Conservation (phyloP, 108 stramenopile genomes). For the Parietichytrium sp. region DNA sequence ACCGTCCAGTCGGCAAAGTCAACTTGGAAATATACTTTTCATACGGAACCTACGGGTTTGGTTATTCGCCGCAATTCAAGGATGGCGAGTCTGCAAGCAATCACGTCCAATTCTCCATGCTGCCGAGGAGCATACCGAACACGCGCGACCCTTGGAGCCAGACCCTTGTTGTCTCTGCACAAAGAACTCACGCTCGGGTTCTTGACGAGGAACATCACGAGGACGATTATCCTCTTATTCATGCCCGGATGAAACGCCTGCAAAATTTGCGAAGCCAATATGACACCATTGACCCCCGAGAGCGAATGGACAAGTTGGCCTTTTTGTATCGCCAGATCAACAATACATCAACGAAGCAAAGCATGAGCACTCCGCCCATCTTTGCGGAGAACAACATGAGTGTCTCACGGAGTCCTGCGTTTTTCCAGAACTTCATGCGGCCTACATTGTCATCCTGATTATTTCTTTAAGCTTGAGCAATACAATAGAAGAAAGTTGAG, state of each 20-base stretch:
- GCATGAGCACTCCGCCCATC: not conserved
- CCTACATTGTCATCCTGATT: too few species aligned
- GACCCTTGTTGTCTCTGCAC: not conserved
- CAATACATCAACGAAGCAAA: not conserved
- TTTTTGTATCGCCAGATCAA: slow-evolving; percentile 3
- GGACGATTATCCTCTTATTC: not conserved
- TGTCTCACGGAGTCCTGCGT: not conserved
- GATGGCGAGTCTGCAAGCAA: not conserved
- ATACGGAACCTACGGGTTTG: not conserved
- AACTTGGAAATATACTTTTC: slow-evolving; percentile 13
- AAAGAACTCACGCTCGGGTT: not conserved
- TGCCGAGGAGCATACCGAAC: slow-evolving; percentile 6
- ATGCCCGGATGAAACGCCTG: slow-evolving; percentile 28
- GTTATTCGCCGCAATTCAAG: slow-evolving; percentile 4
- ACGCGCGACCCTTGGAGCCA: slow-evolving; percentile 12
- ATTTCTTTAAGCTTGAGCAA: too few species aligned
- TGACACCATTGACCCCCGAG: not conserved
- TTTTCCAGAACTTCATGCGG: slow-evolving; percentile 11
- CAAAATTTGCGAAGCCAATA: not conserved
- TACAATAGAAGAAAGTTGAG: too few species aligned
- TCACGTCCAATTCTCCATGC: not conserved
- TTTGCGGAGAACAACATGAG: not conserved
- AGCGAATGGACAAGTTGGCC: not conserved
- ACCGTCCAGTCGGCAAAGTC: not conserved
- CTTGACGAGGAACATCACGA: slow-evolving; percentile 1